These are phyloP conservation scores for Tetradesmus lagerheimii DNA, from an alignment of 139 green algal genomes.

Conservation along the genomic window DNA sequence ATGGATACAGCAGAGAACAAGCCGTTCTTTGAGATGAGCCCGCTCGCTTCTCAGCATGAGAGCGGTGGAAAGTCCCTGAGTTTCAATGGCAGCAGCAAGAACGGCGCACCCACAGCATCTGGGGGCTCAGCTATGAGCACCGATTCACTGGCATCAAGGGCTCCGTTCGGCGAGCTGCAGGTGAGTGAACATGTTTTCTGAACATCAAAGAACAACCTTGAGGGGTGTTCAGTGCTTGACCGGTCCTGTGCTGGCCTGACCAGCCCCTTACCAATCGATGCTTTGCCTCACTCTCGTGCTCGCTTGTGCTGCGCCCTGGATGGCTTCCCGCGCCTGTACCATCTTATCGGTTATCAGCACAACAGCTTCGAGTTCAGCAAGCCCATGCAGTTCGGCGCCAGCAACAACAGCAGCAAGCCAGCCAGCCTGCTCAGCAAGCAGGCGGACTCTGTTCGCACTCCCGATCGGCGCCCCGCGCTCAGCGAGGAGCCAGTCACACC, in stretches of 20 bases:
- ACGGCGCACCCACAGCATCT: neutral
- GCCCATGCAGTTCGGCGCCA: neutral
- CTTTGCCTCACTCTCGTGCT: neutral
- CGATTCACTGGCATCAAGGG: neutral
- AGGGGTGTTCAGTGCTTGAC: neutral
- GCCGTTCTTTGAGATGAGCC: constrained; percentile 20
- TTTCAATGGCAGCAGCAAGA: constrained; percentile 13
- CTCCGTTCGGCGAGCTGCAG: constrained; percentile 42
- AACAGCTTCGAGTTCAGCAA: constrained; percentile 39
- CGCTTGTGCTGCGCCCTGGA: neutral
- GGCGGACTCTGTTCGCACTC: neutral
- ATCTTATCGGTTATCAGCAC: neutral
- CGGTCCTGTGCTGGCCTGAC: neutral
- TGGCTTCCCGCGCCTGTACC: neutral
- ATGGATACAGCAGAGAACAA: constrained; percentile 6
- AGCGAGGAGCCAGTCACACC: constrained; percentile 17
- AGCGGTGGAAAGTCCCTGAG: neutral
- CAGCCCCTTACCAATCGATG: neutral
- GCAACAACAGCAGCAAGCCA: neutral
- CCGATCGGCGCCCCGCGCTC: neutral
- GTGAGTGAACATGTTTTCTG: neutral
- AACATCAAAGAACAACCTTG: neutral
- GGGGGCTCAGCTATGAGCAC: constrained; percentile 40
- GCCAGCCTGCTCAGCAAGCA: neutral
- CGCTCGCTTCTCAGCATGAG: neutral